Evolutionary conservation across 2,329 filamentous ascomycete genomes (phyloP).

Genomic region (Phialemonium atrogriseum): DNA sequence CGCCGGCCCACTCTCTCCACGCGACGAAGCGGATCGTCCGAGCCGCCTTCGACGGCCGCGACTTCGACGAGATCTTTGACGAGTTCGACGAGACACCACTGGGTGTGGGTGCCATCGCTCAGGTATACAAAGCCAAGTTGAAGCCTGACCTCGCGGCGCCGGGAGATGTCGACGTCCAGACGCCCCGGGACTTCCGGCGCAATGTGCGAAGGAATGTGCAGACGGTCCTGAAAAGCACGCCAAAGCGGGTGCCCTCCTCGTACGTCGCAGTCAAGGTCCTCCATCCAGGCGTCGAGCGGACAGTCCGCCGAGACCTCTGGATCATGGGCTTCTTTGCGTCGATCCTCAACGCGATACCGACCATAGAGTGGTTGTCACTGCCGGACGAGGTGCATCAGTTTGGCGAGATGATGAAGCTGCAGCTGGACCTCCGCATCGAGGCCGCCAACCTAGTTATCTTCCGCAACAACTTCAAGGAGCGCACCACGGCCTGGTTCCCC

Average conservation of each 20-base stretch:
- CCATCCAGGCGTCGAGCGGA: slow-evolving; percentile 83
- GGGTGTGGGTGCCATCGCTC: slow-evolving; percentile 91
- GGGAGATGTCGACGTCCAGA: slow-evolving; percentile 47
- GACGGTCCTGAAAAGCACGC: slow-evolving; percentile 76
- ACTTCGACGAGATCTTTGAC: slow-evolving; percentile 88
- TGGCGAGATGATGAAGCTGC: slow-evolving; percentile 97
- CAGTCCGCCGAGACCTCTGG: slow-evolving; percentile 78
- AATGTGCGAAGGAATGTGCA: slow-evolving; percentile 77
- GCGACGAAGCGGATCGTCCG: slow-evolving; percentile 72
- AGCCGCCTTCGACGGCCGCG: slow-evolving; percentile 69
- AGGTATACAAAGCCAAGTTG: slow-evolving; percentile 93
- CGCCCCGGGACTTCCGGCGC: slow-evolving; percentile 40
- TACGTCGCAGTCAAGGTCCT: slow-evolving; percentile 96
- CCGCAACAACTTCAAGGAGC: slow-evolving; percentile 79
- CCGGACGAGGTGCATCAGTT: slow-evolving; percentile 93
- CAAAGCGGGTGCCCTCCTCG: slow-evolving; percentile 75
- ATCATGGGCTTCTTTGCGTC: slow-evolving; percentile 93
- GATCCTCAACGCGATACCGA: slow-evolving; percentile 77
- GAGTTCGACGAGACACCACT: slow-evolving; percentile 87
- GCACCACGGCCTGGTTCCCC: slow-evolving; percentile 93
- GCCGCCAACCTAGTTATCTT: slow-evolving; percentile 84
- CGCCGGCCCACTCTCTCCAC: slow-evolving; percentile 79
- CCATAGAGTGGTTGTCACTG: slow-evolving; percentile 93
- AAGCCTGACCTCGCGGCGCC: slow-evolving; percentile 67
- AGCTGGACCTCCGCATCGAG: slow-evolving; percentile 91